Conservation (phyloP, 2,329 filamentous ascomycete genomes). For the Westerdykella aurantiaca region DNA sequence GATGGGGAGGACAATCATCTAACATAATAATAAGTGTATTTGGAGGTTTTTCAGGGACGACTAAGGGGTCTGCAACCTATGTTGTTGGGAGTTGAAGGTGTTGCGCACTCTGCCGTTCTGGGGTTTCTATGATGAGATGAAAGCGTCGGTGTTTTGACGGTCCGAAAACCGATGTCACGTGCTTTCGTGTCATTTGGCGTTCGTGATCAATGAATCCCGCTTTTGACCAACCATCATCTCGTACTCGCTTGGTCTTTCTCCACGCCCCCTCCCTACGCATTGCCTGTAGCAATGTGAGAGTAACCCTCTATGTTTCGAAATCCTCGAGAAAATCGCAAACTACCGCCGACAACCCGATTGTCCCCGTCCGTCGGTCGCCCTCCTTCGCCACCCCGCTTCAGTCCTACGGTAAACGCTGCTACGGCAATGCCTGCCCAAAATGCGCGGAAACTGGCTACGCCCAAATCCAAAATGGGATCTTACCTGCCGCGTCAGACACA, state of each 20-base stretch:
- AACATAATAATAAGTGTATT: too few relatives aligned
- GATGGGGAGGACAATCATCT: too few relatives aligned
- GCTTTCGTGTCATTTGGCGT: too few relatives aligned
- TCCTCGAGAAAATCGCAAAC: conserved; percentile 43
- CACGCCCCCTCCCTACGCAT: too few relatives aligned
- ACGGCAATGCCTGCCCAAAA: conserved; percentile 18
- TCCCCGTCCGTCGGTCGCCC: conserved; percentile 47
- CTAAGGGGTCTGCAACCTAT: too few relatives aligned
- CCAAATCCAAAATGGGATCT: conserved; percentile 13
- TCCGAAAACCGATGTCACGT: too few relatives aligned
- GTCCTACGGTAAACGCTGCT: conserved; percentile 12
- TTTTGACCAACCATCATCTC: background rate
- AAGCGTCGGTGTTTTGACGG: too few relatives aligned
- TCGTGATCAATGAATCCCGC: background rate
- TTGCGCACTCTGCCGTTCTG: too few relatives aligned
- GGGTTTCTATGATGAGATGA: too few relatives aligned
- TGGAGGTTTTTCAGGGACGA: too few relatives aligned
- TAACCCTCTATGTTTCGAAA: conserved; percentile 48
- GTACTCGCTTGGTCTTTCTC: too few relatives aligned
- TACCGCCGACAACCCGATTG: conserved; percentile 29
- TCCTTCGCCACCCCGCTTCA: conserved; percentile 45
- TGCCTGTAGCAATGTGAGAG: background rate
- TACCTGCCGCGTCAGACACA: conserved; percentile 26
- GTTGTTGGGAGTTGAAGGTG: too few relatives aligned
- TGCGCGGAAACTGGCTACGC: conserved; percentile 15